Conservation (phyloP, 164 flowering plant genomes). For the Umbilicus rupestris region DNA sequence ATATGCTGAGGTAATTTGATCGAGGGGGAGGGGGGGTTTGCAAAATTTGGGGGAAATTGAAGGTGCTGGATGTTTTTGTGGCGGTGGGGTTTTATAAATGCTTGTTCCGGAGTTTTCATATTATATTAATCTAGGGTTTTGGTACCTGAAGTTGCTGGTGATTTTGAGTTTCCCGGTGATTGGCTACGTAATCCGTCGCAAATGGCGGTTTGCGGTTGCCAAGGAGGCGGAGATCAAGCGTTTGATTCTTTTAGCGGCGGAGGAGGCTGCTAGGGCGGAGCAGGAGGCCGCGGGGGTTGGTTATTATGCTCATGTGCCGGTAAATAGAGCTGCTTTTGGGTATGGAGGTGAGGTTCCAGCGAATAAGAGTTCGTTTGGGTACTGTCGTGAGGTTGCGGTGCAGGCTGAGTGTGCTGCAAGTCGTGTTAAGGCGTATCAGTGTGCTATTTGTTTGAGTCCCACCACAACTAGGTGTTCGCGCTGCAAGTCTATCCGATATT, state of each 20-base stretch:
- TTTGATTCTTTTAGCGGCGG: constrained; percentile 46
- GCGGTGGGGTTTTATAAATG: constrained; percentile 45
- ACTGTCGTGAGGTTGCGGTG: not conserved
- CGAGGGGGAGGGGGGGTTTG: too few relatives aligned
- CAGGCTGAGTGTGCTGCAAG: not conserved
- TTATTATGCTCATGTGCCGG: constrained; percentile 11
- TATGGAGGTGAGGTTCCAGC: not conserved
- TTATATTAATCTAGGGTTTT: constrained; percentile 35
- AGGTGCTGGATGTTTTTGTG: constrained; percentile 15
- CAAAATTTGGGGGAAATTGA: too few relatives aligned
- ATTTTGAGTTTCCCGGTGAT: constrained; percentile 24
- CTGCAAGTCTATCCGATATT: constrained; percentile 63
- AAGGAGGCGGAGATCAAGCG: constrained; percentile 60
- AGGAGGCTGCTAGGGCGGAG: constrained; percentile 65
- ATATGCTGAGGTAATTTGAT: too few relatives aligned
- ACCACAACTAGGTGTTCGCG: constrained; percentile 62
- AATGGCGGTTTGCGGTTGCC: constrained; percentile 48
- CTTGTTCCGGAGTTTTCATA: constrained; percentile 35
- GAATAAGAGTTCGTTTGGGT: not conserved
- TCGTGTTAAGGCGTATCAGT: constrained; percentile 15
- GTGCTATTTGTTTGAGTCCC: constrained; percentile 49
- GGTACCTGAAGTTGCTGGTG: constrained; percentile 23
- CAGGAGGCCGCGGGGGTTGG: constrained; percentile 32
- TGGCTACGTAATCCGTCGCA: constrained; percentile 29
- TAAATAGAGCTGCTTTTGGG: not conserved